A percentile compares a stretch with the other conserved stretches of the same genome.
phyloP scores from a whole-genome alignment of 148 eudicot species.

The Rheum nobile region DNA sequence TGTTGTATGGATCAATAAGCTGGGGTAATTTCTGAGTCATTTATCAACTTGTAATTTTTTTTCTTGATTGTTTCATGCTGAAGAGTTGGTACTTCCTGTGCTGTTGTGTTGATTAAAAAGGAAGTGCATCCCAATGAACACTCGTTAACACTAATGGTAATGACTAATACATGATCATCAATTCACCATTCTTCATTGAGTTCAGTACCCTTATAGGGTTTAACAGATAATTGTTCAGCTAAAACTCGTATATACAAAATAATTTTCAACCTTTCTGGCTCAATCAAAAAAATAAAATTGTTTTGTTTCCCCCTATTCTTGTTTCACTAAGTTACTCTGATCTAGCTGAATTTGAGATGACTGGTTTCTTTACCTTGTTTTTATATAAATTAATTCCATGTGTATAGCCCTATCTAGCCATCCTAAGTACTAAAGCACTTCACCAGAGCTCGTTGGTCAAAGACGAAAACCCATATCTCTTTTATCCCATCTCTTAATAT shows the following conservation, averaged over 20 bases:
- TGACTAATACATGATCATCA: background rate
- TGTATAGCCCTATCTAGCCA: too few relatives aligned
- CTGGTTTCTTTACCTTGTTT: too few relatives aligned
- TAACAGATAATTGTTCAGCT: background rate
- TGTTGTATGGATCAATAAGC: constrained; percentile 91
- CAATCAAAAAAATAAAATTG: background rate
- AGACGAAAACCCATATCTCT: too few relatives aligned
- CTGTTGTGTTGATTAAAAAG: background rate
- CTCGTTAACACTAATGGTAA: background rate
- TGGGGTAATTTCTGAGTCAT: constrained; percentile 39
- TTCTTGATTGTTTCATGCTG: background rate
- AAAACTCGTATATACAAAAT: background rate
- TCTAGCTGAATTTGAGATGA: background rate
- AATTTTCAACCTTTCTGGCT: background rate
- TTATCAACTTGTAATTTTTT: background rate
- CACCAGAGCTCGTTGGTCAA: too few relatives aligned
- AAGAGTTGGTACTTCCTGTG: background rate
- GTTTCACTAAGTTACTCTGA: background rate
- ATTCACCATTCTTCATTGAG: background rate
- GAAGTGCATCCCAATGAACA: background rate
- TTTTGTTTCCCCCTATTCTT: background rate
- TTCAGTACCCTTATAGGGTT: background rate
- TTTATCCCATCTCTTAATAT: background rate
- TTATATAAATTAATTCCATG: too few relatives aligned
- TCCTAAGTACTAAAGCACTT: too few relatives aligned